Percentiles rank a stretch among this genome's conserved stretches.
Conservation (phyloP, 1,284 basidiomycete genomes). For the Rugosomyces carneus region DNA sequence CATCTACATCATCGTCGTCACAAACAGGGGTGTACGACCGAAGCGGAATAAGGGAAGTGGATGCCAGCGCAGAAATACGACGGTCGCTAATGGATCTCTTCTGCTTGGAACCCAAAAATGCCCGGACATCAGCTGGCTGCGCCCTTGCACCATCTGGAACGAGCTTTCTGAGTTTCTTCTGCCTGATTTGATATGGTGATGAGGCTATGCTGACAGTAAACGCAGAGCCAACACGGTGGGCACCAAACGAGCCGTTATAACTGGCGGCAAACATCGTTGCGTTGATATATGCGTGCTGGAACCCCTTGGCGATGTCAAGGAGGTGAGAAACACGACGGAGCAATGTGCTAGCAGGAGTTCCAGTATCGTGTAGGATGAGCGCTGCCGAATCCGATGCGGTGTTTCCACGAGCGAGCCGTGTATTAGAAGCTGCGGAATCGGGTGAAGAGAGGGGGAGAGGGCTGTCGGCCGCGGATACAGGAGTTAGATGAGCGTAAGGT, state of each 20-base stretch:
- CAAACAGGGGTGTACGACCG: background rate
- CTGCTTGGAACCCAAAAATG: background rate
- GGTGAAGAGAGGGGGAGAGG: conserved; percentile 17
- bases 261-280: conserved; percentile 41
- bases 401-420: background rate
- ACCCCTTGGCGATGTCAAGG: conserved; percentile 46
- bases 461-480: conserved; percentile 21
- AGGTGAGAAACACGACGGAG: conserved; percentile 40
- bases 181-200: conserved; percentile 8
- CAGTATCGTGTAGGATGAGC: background rate
- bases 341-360: conserved; percentile 24
- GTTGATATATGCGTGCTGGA: conserved; percentile 51
- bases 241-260: conserved; percentile 18
- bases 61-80: conserved; percentile 17
- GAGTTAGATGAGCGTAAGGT: conserved; percentile 13
- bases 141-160: background rate
- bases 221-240: conserved; percentile 9
- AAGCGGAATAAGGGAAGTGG: conserved; percentile 5
- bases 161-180: background rate
- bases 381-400: background rate
- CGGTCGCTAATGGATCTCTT: conserved; percentile 19
- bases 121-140: background rate
- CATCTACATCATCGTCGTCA: background rate
- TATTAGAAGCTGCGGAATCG: background rate
- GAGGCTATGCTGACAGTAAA: conserved; percentile 2